phyloP scores from a whole-genome alignment of 495 filamentous ascomycete genomes.

The Annulohypoxylon stygium region DNA sequence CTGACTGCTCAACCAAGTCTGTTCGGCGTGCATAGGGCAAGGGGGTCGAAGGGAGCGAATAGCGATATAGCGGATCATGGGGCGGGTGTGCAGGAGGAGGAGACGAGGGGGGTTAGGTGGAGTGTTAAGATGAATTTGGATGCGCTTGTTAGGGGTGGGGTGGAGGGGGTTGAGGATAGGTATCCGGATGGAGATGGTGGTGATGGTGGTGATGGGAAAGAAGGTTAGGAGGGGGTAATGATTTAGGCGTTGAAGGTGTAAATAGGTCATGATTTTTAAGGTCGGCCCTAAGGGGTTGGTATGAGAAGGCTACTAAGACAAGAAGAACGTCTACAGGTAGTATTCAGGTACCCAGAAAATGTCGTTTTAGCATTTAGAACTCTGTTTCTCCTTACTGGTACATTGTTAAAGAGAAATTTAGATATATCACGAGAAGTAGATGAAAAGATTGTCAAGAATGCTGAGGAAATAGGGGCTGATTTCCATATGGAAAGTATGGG shows the following conservation, averaged over 20 bases:
- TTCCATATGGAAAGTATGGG: no score
- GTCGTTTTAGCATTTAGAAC: no score
- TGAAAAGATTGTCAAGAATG: no score
- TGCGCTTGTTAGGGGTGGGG: conserved; percentile 44
- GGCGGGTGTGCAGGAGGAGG: conserved; percentile 35
- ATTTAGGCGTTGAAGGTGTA: background rate
- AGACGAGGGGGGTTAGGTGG: conserved; percentile 48
- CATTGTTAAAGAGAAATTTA: no score
- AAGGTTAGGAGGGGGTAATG: background rate
- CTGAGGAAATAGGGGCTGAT: no score
- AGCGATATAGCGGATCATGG: conserved; percentile 54
- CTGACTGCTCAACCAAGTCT: conserved; percentile 50
- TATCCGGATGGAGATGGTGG: conserved; percentile 50
- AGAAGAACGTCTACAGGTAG: no score
- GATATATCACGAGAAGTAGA: no score
- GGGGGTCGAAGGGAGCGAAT: conserved; percentile 40
- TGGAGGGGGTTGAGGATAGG: conserved; percentile 46
- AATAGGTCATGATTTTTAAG: background rate
- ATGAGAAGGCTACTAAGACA: no score
- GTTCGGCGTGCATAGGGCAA: conserved; percentile 50
- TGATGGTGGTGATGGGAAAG: no score
- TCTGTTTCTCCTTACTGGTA: no score
- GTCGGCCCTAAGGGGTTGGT: no score
- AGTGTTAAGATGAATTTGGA: conserved; percentile 53
- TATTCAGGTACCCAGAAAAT: no score